Evolutionary conservation across 805 yeast species (phyloP).

Genomic region (Citeromyces matritensis): DNA sequence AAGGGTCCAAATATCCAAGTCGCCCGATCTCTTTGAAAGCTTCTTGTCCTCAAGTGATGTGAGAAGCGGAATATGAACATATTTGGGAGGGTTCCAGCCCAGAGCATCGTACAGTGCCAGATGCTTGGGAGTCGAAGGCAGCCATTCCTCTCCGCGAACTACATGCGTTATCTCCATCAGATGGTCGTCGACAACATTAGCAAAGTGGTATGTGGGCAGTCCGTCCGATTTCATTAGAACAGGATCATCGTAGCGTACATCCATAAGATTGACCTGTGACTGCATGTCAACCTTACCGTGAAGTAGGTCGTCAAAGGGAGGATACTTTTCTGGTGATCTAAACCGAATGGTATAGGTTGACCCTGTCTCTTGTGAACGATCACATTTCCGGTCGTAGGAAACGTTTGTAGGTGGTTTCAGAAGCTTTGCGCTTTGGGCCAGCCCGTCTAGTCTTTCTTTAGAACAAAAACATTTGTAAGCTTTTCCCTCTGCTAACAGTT

Average conservation of each 20-base stretch:
- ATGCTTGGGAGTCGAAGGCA: constrained; percentile 92
- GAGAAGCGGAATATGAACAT: constrained; percentile 80
- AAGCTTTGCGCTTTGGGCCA: constrained; percentile 60
- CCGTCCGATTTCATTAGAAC: constrained; percentile 88
- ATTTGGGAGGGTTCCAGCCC: constrained; percentile 73
- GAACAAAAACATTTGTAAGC: constrained; percentile 87
- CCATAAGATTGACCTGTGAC: constrained; percentile 58
- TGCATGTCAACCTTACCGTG: constrained; percentile 71
- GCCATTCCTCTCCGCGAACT: constrained; percentile 95
- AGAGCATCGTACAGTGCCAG: constrained; percentile 75
- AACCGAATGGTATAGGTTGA: constrained; percentile 49
- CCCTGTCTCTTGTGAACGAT: constrained; percentile 5
- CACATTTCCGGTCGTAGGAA: constrained; percentile 81
- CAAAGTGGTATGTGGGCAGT: constrained; percentile 91
- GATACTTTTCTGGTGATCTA: constrained; percentile 60
- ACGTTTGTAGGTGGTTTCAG: constrained; percentile 83
- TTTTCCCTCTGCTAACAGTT: constrained; percentile 42
- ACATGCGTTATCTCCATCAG: constrained; percentile 89
- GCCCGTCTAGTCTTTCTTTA: constrained; percentile 52
- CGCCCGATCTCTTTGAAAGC: constrained; percentile 76
- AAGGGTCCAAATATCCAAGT: constrained; percentile 51
- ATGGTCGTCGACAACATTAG: constrained; percentile 91
- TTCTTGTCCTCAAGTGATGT: constrained; percentile 65
- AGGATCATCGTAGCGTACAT: constrained; percentile 78
- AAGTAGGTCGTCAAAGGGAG: constrained; percentile 52